Conservation (phyloP, 2,329 filamentous ascomycete species). For the Exutisphaerella laricina region DNA sequence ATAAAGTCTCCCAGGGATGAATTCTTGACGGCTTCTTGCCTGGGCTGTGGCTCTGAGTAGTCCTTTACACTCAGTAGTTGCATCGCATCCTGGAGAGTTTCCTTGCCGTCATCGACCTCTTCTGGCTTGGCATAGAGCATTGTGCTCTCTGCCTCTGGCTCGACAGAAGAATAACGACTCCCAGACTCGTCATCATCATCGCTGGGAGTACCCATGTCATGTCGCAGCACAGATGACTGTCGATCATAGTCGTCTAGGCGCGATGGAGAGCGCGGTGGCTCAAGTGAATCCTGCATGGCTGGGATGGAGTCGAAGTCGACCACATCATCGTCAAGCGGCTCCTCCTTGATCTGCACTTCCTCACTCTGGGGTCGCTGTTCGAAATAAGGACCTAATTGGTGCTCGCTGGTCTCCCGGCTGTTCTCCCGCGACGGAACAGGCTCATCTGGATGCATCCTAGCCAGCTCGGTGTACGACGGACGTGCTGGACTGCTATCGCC, state of each 20-base stretch:
- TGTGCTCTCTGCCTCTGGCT: constrained; percentile 33
- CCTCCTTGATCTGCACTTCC: constrained; percentile 65
- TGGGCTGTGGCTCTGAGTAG: constrained; percentile 27
- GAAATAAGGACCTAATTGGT: constrained; percentile 22
- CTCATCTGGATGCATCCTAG: constrained; percentile 72
- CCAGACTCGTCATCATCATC: constrained; percentile 50
- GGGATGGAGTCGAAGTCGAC: constrained; percentile 63
- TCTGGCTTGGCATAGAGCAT: constrained; percentile 20
- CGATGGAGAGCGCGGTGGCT: constrained; percentile 46
- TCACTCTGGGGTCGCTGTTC: constrained; percentile 54
- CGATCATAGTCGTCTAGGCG: constrained; percentile 38
- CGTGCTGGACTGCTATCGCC: constrained; percentile 19
- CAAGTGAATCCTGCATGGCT: constrained; percentile 38
- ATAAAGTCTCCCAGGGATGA: constrained; percentile 23
- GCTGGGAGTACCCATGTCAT: constrained; percentile 36
- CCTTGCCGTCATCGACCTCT: constrained; percentile 27
- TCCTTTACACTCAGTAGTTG: constrained; percentile 32
- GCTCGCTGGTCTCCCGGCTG: constrained; percentile 28
- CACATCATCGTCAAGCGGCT: constrained; percentile 52
- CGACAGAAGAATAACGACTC: constrained; percentile 48
- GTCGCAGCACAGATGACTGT: constrained; percentile 53
- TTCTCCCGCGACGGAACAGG: constrained; percentile 84
- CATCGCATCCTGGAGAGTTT: constrained; percentile 33
- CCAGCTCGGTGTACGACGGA: constrained; percentile 43
- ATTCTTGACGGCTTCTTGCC: constrained; percentile 10